A percentile compares a stretch with the other conserved stretches of the same genome.
These are phyloP conservation scores for Mastigamoeba balamuthi DNA, from an alignment of 78 protist genomes.

Conservation along the genomic window DNA sequence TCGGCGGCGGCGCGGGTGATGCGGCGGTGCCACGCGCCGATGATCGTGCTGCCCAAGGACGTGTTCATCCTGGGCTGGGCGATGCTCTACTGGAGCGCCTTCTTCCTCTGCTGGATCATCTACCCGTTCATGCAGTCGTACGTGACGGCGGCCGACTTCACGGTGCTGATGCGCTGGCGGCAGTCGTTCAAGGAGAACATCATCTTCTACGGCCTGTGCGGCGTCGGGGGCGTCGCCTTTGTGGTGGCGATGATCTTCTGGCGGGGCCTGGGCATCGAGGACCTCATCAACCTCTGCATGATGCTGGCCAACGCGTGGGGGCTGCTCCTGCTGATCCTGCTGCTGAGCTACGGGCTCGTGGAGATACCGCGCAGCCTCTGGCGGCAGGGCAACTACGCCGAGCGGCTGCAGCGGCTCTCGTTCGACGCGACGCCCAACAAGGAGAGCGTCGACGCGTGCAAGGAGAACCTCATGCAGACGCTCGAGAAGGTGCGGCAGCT, in stretches of 20 bases:
- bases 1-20: too few relatives aligned
- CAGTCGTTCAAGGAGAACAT: not conserved
- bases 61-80: not conserved
- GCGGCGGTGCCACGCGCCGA: not conserved
- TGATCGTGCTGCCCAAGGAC: not conserved
- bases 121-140: not conserved
- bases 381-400: too few relatives aligned
- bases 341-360: not conserved
- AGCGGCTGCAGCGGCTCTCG: too few relatives aligned
- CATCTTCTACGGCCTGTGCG: not conserved
- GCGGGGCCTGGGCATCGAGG: too few relatives aligned
- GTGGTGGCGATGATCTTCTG: too few relatives aligned
- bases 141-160: not conserved
- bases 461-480: too few relatives aligned
- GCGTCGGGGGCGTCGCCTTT: not conserved
- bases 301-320: not conserved
- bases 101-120: not conserved
- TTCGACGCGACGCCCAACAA: too few relatives aligned
- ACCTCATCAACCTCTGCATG: too few relatives aligned
- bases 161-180: not conserved
- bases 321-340: not conserved
- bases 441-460: too few relatives aligned
- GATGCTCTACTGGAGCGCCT: not conserved
- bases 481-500: too few relatives aligned
- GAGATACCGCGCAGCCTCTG: not conserved